These are phyloP conservation scores for Xylaria arbuscula DNA, from an alignment of 2,329 filamentous ascomycete genomes.

Conservation along the genomic window DNA sequence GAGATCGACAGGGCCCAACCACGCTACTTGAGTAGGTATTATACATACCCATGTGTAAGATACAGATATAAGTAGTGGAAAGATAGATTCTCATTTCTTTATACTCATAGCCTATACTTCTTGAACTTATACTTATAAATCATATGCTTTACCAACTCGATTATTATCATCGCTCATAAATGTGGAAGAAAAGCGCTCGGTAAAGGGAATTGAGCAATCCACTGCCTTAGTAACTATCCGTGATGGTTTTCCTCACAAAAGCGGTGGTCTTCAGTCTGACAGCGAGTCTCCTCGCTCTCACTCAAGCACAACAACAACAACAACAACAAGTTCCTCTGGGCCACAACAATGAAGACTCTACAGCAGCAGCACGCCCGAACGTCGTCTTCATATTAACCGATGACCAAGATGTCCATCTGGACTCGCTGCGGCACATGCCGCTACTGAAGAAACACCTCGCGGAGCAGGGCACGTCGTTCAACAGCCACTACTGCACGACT, in stretches of 20 bases:
- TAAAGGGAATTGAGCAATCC: too few relatives aligned
- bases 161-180: too few relatives aligned
- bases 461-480: constrained; percentile 64
- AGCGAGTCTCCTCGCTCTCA: constrained; percentile 3
- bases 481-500: constrained; percentile 66
- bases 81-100: too few relatives aligned
- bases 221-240: not conserved
- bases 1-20: constrained; percentile 5
- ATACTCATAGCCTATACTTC: not conserved
- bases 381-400: constrained; percentile 71
- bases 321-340: constrained; percentile 16
- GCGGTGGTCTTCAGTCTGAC: not conserved
- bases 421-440: constrained; percentile 66
- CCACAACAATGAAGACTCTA: not conserved
- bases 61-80: too few relatives aligned
- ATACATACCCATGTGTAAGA: too few relatives aligned
- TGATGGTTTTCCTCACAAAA: constrained; percentile 33
- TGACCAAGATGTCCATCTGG: constrained; percentile 68
- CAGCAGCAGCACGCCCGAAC: constrained; percentile 53
- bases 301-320: constrained; percentile 2
- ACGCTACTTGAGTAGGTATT: not conserved
- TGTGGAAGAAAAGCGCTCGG: too few relatives aligned
- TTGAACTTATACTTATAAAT: too few relatives aligned
- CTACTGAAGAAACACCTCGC: constrained; percentile 62
- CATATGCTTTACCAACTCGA: too few relatives aligned